Base-by-base conservation (phyloP, 169 alveolate species). In the Cryptosporidium canis region DNA sequence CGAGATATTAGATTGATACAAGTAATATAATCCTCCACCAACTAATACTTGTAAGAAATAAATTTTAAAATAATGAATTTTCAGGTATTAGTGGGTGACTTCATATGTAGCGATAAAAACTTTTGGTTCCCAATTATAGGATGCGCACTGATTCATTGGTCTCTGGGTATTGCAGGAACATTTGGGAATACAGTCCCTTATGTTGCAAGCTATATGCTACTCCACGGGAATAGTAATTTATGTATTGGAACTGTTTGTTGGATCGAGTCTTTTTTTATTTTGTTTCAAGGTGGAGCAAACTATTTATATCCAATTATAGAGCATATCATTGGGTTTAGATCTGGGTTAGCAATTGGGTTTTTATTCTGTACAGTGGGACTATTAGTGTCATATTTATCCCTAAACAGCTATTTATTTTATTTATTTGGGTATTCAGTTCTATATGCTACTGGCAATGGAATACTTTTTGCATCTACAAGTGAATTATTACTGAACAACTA, bases 111-210 rank as follows among this genome's bases (percentile, higher is more conserved):
- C 27, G 66, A 61, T n/a, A 55, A 33, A 37, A 45, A 31, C 0
- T 77, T 55, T 77, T 77, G 68, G 71, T 39, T 58, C 24, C 77
- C 87, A 58, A 3, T 77, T 35, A 61, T 61, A 39, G 87, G 87
- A 21, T 55, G 72, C n/a, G 35, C 77, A 35, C 14, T 77, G 33
- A 77, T 77, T 44, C 87, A 77, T 43, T 77, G 87, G 87, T 77
- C 87, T 35, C 65, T 77, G 35, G 87, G 87, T 0, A 58, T 77
- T n/a, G 45, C 87, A 56, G 35, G 24, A 24, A 77, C 87, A 5
- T 44, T 77, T n/a, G 87, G 87, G 37, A 77, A 77, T 58, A 41
- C 66, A 9, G 18, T 77, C 12, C 87, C 87, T 11, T 77, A 77
- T 37, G 58, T 77, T 77, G 77, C 77, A 55, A 77, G 87, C 24